Base-by-base conservation (phyloP, 768 basidiomycete genomes). In the Termitomyces sp. region DNA sequence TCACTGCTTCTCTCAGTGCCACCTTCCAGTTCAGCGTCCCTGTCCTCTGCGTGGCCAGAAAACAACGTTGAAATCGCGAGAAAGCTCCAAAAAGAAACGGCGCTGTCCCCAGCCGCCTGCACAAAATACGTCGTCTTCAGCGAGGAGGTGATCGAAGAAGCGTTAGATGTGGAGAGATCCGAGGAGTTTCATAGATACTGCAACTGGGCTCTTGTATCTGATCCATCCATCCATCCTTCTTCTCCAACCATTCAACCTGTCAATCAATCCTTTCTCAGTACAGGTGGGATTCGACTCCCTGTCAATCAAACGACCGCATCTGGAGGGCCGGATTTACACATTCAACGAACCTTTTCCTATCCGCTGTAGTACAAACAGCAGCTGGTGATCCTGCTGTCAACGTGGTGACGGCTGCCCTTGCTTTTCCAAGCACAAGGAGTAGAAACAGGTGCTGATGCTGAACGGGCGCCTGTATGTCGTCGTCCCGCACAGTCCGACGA, bases 131-230 rank as follows among this genome's bases (percentile, higher is more conserved):
- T 91, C 20, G 73, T 86, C 58, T 91, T 89, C 6, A 72, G 74
- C 10, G 89, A 92, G 63, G 89, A 92, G 63, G 79, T 92, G 54
- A 78, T 98, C 43, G 96, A 99, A 68, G 93, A 94, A 70, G 81
- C 88, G 1, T 90, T 88, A 82, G 89, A 94, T 62, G 70, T 81
- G 4, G 87, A 91, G 64, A 72, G 85, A 45, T 78, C 77, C 3
- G 93, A 94, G 63, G 83, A 86, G 54, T 75, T 85, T 3, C 92
- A 93, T 68, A 77, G 89, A 61, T 92, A 95, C 63, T 91, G 92
- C 64, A 94, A 92, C 66, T 98, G 94, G 94, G 92, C 88, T 20
- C 63, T 98, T 76, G 94, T 95, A 66, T 74, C 85, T 10, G 2
- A n/a, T n/a, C 7, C 40, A n/a, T 42, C 8, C 9, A 42, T 9